Base-by-base conservation (phyloP, 1,284 basidiomycete species). In the Ustilago cynodontis region DNA sequence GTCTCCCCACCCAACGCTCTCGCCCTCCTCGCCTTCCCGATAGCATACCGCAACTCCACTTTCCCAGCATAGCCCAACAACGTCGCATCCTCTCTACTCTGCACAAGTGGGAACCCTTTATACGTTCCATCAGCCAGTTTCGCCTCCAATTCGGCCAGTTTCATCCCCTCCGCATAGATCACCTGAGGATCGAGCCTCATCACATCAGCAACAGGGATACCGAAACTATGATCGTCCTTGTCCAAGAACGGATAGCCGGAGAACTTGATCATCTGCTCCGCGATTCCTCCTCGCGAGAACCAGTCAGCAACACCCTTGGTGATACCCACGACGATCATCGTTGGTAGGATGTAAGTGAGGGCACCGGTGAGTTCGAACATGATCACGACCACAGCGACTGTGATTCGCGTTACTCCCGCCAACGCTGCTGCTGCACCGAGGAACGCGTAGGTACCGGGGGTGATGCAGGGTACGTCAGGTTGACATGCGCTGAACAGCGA, bases 321-420 rank as follows among this genome's bases (percentile, higher is more conserved):
- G 37, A 97, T 95, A 39, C 98, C 88, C 26, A 98, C 89, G 0
- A 98, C 95, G 81, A 99, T 94, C 97, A 99, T 99, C 4, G 95
- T 97, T 0, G 97, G 97, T 29, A 99, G 88, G 79, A 99, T 97
- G 86, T 99, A 99, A 13, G 95, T 98, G 80, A 99, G 87, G 1
- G 97, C 96, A 10, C 97, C 97, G 1, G 97, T 99, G n/a, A 99
- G 89, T 85, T 99, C 97, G 86, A 98, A 98, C 95, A 99, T 99
- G 87, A 99, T 98, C 60, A 99, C 97, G 1, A 98, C 97, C 2
- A 99, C 95, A 0, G 95, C 94, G 24, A 99, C 94, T 0, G 97
- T 99, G 72, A 98, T 94, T 72, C 95, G 90, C 89, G 98, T 99
- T 59, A 99, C 91, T 28, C 97, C 97, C 37, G 71, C 70, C 20